Conservation (phyloP, 164 flowering plant species). For the Nymphaea colorata region DNA sequence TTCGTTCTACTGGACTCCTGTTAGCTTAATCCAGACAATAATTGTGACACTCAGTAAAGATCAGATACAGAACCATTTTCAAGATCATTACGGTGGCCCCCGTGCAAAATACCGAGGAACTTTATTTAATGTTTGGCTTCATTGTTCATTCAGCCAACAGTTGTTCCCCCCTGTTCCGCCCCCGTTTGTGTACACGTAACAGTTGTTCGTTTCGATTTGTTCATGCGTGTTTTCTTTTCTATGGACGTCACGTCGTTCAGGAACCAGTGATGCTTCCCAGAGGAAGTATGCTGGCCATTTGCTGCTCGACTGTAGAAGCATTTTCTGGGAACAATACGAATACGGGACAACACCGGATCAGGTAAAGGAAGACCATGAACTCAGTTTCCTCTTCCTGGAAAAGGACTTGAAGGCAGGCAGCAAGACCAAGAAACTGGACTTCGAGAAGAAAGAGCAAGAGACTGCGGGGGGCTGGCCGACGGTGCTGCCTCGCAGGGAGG, state of each 20-base stretch:
- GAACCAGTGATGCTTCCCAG: not conserved
- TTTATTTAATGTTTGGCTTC: no score
- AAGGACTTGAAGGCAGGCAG: not conserved
- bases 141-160: no score
- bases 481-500: not conserved
- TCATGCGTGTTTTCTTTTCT: no score
- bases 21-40: no score
- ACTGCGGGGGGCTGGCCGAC: not conserved
- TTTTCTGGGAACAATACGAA: not conserved
- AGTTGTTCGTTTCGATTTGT: not conserved
- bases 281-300: not conserved
- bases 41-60: no score
- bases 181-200: no score
- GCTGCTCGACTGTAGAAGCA: no score
- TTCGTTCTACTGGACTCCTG: no score
- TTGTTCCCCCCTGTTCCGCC: no score
- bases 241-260: not conserved
- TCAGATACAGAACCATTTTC: no score
- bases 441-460: not conserved
- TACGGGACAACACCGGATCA: constrained; percentile 18
- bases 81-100: no score
- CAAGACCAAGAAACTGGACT: not conserved
- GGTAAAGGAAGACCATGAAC: constrained; percentile 13
- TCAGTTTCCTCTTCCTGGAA: constrained; percentile 3
- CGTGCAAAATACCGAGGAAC: no score